phyloP scores from a whole-genome alignment of 1,284 basidiomycete species.

The Bondarzewia mesenterica region DNA sequence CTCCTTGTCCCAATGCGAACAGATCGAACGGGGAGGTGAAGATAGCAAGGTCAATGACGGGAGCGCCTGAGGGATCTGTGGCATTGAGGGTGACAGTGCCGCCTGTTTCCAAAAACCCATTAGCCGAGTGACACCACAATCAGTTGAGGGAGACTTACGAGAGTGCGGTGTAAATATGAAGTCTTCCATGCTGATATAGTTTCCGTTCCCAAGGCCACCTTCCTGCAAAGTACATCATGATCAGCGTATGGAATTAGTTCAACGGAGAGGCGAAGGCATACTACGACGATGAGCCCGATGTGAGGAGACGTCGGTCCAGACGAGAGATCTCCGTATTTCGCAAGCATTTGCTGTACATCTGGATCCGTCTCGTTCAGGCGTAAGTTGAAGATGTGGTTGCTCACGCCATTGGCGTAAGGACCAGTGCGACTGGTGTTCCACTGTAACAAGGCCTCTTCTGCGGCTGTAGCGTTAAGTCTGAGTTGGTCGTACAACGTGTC shows the following conservation, averaged over 20 bases:
- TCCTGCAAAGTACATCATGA: neutral
- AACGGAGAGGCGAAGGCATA: neutral
- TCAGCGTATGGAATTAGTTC: neutral
- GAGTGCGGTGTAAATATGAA: constrained; percentile 15
- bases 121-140: neutral
- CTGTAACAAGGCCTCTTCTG: constrained; percentile 9
- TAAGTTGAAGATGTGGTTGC: constrained; percentile 13
- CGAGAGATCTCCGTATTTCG: constrained; percentile 23
- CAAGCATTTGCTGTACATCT: constrained; percentile 18
- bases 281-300: constrained; percentile 7
- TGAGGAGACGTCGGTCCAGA: constrained; percentile 20
- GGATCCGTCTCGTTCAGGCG: constrained; percentile 24
- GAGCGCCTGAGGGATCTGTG: constrained; percentile 13
- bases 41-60: constrained; percentile 14
- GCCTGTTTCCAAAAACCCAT: constrained; percentile 10
- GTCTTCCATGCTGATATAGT: too few species aligned
- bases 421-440: constrained; percentile 22
- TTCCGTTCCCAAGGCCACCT: too few species aligned
- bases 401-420: constrained; percentile 10
- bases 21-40: neutral
- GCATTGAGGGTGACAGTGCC: constrained; percentile 16
- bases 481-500: constrained; percentile 17
- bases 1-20: neutral
- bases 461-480: constrained; percentile 12
- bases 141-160: constrained; percentile 7